Evolutionary conservation across 176 grass and related monocot genomes (phyloP), one percentile per base, ranked within the genome.

Genomic region (Aegilops bicornis): DNA sequence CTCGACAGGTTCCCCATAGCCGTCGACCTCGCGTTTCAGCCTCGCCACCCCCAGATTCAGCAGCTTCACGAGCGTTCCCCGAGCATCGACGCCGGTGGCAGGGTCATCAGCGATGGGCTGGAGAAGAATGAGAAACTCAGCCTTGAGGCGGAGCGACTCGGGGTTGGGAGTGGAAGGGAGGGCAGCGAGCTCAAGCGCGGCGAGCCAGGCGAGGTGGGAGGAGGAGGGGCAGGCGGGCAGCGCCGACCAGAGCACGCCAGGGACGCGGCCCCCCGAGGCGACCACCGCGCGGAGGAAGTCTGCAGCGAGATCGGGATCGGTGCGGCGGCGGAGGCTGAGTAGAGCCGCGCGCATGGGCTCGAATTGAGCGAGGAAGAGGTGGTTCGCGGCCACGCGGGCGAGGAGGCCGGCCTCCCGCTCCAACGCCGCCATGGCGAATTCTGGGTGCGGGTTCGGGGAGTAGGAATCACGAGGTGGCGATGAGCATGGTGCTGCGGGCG

Each of bases 311-410:
- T 75, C 86, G 7, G 93, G 90, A 8, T 91, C 84, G 23, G 85
- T 80, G 72, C 96, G 90, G 86, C 88, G 91, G 69, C 90, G 96
- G 66, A 98, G 93, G 79, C 93, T 98, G 82, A 98, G 91, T 4
- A 98, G 92, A 54, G 87, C 76, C 33, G 93, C 96, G 48, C 96
- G 89, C 79, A 98, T 82, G 61, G 93, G 89, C 82, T 98, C 96
- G 85, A 98, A 98, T 85, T 98, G 93, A 65, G 74, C 93, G 73
- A 98, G 93, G 86, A 92, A 95, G 81, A 98, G 93, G 86, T 98
- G 92, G 82, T 98, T 95, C 48, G 91, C 82, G 60, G 94, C 91
- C 83, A 96, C 93, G 61, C 93, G 91, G 29, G 93, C 85, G 48
- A 98, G 93, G 47, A 96, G 84, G 31, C 75, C 69, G 25, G 90